Conservation (phyloP, 208 protist species). For the Trypanosoma lewisi region DNA sequence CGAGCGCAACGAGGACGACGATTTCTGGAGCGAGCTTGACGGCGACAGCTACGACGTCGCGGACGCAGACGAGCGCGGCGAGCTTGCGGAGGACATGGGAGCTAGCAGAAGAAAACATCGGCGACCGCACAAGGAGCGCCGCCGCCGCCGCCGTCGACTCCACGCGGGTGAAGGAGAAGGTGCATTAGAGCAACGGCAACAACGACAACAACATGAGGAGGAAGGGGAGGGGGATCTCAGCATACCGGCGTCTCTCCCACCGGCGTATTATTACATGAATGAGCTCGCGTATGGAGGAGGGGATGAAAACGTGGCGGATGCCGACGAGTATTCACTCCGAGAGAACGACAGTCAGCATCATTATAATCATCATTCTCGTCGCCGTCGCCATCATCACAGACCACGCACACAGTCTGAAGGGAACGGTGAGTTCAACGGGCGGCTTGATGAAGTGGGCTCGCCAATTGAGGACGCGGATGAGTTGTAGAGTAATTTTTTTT, state of each 20-base stretch:
- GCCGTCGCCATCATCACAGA: background rate
- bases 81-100: background rate
- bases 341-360: too few species aligned
- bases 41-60: slow-evolving; percentile 15
- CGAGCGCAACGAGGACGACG: slow-evolving; percentile 5
- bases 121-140: background rate
- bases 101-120: background rate
- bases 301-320: slow-evolving; percentile 15
- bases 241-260: too few species aligned
- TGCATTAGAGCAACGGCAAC: slow-evolving; percentile 8
- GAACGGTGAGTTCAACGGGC: slow-evolving; percentile 4
- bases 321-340: background rate
- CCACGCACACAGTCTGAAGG: background rate
- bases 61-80: slow-evolving; percentile 21
- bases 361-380: background rate
- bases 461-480: slow-evolving; percentile 15
- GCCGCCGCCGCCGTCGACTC: slow-evolving; percentile 1
- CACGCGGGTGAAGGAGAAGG: background rate
- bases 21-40: slow-evolving; percentile 21
- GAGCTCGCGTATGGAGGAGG: too few species aligned
- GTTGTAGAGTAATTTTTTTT: slow-evolving; percentile 5
- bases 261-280: too few species aligned
- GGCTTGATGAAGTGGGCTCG: background rate
- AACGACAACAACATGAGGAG: slow-evolving; percentile 29
- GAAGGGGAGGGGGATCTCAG: slow-evolving; percentile 31